Percentiles rank a stretch among this genome's conserved stretches.
These are phyloP conservation scores for Microstegium vimineum DNA, from an alignment of 176 grass and related monocot genomes.

Conservation along the genomic window DNA sequence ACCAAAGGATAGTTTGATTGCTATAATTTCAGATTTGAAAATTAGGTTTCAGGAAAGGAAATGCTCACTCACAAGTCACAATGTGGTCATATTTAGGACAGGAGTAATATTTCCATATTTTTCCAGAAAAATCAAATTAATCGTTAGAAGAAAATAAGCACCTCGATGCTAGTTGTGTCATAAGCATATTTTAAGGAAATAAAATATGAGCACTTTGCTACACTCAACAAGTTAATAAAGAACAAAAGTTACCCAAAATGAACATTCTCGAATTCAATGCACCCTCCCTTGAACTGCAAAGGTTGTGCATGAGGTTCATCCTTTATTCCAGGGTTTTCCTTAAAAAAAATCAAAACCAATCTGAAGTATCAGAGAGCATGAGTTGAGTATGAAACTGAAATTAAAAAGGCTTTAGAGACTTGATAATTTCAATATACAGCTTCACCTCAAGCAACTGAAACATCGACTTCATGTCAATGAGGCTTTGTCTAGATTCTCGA, in stretches of 20 bases:
- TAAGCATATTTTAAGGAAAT: conserved; percentile 2
- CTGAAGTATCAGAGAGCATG: conserved; percentile 23
- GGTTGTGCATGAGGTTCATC: conserved; percentile 71
- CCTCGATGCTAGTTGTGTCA: not conserved
- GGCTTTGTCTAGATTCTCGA: conserved; percentile 95
- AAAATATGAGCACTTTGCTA: not conserved
- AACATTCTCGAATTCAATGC: conserved; percentile 83
- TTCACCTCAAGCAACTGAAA: conserved; percentile 97
- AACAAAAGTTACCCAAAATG: conserved; percentile 80
- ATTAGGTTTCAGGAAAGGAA: conserved; percentile 11
- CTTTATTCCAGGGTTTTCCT: conserved; percentile 90
- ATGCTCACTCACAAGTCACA: not conserved
- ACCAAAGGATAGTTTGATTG: not conserved
- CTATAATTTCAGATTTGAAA: conserved; percentile 14
- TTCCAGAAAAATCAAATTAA: not conserved
- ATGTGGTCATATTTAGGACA: not conserved
- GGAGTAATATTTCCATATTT: not conserved
- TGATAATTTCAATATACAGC: not conserved
- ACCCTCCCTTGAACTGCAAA: conserved; percentile 78
- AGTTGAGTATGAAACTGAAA: conserved; percentile 42
- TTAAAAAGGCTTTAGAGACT: conserved; percentile 1
- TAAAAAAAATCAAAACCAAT: conserved; percentile 38
- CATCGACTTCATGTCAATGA: conserved; percentile 98
- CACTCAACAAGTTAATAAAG: conserved; percentile 26
- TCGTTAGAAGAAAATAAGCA: conserved; percentile 4